phyloP scores from a whole-genome alignment of 2,329 filamentous ascomycete genomes.

The Apiospora pterosperma region DNA sequence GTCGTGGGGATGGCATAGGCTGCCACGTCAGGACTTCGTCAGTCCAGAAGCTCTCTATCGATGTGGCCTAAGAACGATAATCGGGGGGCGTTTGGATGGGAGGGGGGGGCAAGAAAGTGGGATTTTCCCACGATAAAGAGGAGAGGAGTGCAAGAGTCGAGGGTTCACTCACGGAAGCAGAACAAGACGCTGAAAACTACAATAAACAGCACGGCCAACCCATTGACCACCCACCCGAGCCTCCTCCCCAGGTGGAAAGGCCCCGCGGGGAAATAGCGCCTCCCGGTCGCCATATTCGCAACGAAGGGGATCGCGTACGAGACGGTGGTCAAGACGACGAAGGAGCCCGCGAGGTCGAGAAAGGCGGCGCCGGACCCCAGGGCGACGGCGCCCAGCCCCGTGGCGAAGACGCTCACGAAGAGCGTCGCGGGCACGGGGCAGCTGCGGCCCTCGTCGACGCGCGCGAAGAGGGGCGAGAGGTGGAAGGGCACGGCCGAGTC shows the following conservation, averaged over 20 bases:
- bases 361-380: slow-evolving; percentile 53
- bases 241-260: slow-evolving; percentile 49
- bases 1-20: slow-evolving; percentile 39
- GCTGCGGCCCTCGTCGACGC: slow-evolving; percentile 49
- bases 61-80: no score
- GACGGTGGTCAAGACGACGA: slow-evolving; percentile 52
- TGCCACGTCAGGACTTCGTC: slow-evolving; percentile 14
- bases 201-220: slow-evolving; percentile 48
- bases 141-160: background rate
- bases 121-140: background rate
- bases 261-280: slow-evolving; percentile 47
- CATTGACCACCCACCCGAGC: slow-evolving; percentile 47
- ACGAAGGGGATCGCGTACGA: slow-evolving; percentile 48
- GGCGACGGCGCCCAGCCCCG: slow-evolving; percentile 53
- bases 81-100: no score
- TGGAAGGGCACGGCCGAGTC: slow-evolving; percentile 60
- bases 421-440: slow-evolving; percentile 58
- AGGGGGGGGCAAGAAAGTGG: no score
- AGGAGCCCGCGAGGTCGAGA: slow-evolving; percentile 54
- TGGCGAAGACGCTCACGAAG: slow-evolving; percentile 48
- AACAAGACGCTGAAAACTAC: slow-evolving; percentile 55
- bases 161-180: slow-evolving; percentile 49
- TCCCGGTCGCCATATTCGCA: slow-evolving; percentile 50
- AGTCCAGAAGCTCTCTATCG: no score
- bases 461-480: slow-evolving; percentile 44